These are phyloP conservation scores for Bruguiera hainesii DNA, from an alignment of 441 rosid species.

Conservation along the genomic window DNA sequence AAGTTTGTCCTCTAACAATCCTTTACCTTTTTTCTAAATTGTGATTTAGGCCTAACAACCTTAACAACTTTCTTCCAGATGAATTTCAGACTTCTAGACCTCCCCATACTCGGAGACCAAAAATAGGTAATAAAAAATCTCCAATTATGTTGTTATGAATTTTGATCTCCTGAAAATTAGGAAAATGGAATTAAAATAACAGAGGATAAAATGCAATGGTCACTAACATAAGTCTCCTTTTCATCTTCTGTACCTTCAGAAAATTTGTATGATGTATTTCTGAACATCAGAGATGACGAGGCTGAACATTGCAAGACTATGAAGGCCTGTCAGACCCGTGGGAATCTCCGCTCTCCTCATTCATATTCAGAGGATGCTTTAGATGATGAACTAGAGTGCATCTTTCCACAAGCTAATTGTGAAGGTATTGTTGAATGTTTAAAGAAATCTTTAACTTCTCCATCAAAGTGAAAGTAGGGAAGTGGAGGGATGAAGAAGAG, in stretches of 20 bases:
- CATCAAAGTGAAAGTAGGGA: conserved; percentile 16
- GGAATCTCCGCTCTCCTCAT: conserved; percentile 85
- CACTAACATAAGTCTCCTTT: neutral
- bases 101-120: conserved; percentile 80
- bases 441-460: conserved; percentile 52
- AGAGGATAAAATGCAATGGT: too few species aligned
- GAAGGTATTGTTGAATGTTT: conserved; percentile 84
- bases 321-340: conserved; percentile 87
- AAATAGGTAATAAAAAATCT: conserved; percentile 47
- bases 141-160: neutral
- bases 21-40: neutral
- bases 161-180: neutral
- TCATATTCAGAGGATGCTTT: conserved; percentile 39
- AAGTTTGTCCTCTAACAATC: conserved; percentile 23
- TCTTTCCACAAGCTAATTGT: conserved; percentile 52
- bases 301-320: conserved; percentile 95
- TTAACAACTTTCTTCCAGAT: conserved; percentile 41
- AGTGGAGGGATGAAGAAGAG: conserved; percentile 4
- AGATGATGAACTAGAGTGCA: conserved; percentile 43
- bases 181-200: too few species aligned
- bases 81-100: conserved; percentile 88
- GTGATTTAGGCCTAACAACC: conserved; percentile 15
- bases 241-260: conserved; percentile 36
- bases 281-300: conserved; percentile 90
- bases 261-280: conserved; percentile 78